Evolutionary conservation across 257 asterid genomes (phyloP).

Genomic region (Mitragyna speciosa): DNA sequence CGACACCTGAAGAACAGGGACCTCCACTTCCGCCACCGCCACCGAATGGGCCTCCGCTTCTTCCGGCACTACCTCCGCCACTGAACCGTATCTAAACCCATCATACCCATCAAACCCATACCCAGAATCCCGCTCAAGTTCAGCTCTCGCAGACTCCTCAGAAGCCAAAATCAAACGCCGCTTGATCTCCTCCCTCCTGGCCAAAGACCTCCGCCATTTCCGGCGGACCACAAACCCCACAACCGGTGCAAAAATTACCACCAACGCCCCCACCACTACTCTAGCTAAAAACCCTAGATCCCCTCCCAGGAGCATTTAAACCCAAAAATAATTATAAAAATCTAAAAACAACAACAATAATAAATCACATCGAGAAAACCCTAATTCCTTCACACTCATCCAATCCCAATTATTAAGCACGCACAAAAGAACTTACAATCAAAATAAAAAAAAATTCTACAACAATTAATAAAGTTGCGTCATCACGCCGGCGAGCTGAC

Average conservation of each 20-base stretch:
- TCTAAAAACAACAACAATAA: constrained; percentile 10
- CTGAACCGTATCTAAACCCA: constrained; percentile 24
- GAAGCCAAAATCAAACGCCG: constrained; percentile 62
- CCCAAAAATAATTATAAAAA: constrained; percentile 14
- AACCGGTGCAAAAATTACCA: constrained; percentile 38
- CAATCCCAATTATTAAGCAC: constrained; percentile 6
- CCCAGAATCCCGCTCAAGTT: constrained; percentile 33
- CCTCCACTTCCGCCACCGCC: constrained; percentile 19
- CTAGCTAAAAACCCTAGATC: constrained; percentile 56
- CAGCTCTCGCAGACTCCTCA: constrained; percentile 69
- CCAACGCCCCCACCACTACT: constrained; percentile 35
- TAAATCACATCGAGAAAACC: constrained; percentile 39
- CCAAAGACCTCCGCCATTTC: constrained; percentile 60
- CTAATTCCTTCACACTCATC: constrained; percentile 41
- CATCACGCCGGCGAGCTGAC: constrained; percentile 5
- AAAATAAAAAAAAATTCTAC: background rate
- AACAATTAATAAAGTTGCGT: background rate
- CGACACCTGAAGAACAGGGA: background rate
- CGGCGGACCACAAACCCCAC: constrained; percentile 49
- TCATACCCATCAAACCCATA: constrained; percentile 12
- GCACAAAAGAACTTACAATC: background rate
- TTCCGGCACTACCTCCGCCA: constrained; percentile 17
- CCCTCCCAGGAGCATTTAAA: constrained; percentile 68
- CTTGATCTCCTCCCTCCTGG: constrained; percentile 67
- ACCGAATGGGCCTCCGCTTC: constrained; percentile 2